phyloP scores from a whole-genome alignment of 23 red algal genomes.

The Gracilaria gracilis region DNA sequence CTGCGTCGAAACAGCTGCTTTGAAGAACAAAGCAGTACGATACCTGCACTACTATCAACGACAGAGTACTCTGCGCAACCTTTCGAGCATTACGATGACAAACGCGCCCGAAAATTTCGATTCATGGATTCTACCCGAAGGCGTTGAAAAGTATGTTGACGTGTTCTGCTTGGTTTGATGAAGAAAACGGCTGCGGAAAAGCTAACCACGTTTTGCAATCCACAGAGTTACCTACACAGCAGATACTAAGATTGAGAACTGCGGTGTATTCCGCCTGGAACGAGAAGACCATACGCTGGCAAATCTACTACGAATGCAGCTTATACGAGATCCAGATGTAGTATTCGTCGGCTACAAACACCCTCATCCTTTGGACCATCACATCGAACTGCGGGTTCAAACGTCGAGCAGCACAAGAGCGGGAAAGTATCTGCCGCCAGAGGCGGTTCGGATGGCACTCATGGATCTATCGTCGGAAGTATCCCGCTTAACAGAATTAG shows the following conservation, averaged over 20 bases:
- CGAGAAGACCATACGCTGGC: constrained; percentile 97
- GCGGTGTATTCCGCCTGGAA: constrained; percentile 86
- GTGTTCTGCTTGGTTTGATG: background rate
- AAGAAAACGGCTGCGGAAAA: background rate
- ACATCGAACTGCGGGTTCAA: constrained; percentile 87
- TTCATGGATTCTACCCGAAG: constrained; percentile 93
- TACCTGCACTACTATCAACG: no score
- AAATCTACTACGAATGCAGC: constrained; percentile 96
- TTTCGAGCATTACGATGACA: constrained; percentile 49
- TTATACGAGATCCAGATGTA: constrained; percentile 90
- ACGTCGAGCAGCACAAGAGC: constrained; percentile 45
- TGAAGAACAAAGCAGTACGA: no score
- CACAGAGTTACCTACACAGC: constrained; percentile 72
- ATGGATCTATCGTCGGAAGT: constrained; percentile 56
- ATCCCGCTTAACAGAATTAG: constrained; percentile 7
- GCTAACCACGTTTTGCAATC: constrained; percentile 1
- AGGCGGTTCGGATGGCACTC: constrained; percentile 70
- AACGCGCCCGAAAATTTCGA: constrained; percentile 98
- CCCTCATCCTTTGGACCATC: constrained; percentile 94
- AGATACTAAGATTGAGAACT: constrained; percentile 81
- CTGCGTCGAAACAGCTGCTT: no score
- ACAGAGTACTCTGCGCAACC: background rate
- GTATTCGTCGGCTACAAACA: constrained; percentile 92
- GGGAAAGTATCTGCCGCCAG: constrained; percentile 64
- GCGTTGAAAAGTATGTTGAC: constrained; percentile 76